Base-by-base conservation (phyloP, 2,329 filamentous ascomycete genomes). In the Lachnellula subtilissima region DNA sequence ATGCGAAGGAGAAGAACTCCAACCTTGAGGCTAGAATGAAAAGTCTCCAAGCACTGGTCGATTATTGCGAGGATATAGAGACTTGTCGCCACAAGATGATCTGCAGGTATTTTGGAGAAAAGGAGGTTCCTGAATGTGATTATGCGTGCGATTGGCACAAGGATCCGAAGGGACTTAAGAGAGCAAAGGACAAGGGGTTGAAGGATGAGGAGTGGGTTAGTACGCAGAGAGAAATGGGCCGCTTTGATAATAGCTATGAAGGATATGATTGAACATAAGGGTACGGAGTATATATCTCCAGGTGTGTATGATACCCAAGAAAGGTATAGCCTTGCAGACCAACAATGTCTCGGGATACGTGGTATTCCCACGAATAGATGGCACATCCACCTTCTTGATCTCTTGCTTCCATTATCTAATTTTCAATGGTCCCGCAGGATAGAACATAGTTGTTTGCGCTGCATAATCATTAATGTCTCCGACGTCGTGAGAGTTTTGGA, bases 141-240 rank as follows among this genome's bases (percentile, higher is more conserved):
- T 88, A 81, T 74, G 88, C 88, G 2, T 92, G 88, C 66, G 88
- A 92, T 69, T 88, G 83, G 75, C 88, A 90, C 69, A 91, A 91
- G 71, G 86, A 91, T 66, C 67, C 77, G 0, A 71, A 74, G 40
- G 79, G 75, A 15, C 70, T 91, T 58, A 79, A 80, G 65, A 78
- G 71, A 64, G 77, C 84, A 53, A 86, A 85, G 65, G 68, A 73
- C 59, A 76, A 69, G 54, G 81, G 81, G 1, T 66, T 87, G 58
- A 80, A 79, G 17, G 82, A 75, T 61, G 81, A 85, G 67, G 82
- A 86, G 65, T 86, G 76, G 74, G 78, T 86, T 50, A 83, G 80
- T 65, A 86, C 84, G 14, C 84, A 86, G 71, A 77, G 79, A 53
- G 76, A 84, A 65, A 74, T 79, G 63, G 82, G 82, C 3, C 72